Conservation (phyloP, 441 rosid genomes). For the Flueggea neowawraea region DNA sequence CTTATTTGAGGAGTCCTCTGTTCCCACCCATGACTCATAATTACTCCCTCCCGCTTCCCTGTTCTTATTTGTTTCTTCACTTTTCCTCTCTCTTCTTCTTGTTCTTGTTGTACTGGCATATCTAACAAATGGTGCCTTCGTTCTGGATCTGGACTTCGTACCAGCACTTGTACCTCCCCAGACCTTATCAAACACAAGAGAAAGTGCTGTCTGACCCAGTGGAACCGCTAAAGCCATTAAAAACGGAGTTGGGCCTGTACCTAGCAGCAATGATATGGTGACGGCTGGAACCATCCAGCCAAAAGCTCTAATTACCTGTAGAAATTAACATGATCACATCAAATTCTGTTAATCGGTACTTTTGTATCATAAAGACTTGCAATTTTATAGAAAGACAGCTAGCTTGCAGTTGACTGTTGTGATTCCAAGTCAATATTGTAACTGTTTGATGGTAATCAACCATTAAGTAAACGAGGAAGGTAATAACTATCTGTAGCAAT, state of each 20-base stretch:
- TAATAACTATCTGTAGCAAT: too few species aligned
- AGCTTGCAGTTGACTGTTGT: not conserved
- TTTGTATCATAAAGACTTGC: not conserved
- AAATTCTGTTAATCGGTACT: not conserved
- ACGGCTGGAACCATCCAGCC: conserved; percentile 91
- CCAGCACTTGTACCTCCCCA: conserved; percentile 52
- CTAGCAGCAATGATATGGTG: conserved; percentile 57
- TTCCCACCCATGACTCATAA: conserved; percentile 64
- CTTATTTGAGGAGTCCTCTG: conserved; percentile 24
- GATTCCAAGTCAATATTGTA: too few species aligned
- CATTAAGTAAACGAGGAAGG: too few species aligned
- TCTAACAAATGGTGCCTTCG: conserved; percentile 36
- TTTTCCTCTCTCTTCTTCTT: conserved; percentile 18
- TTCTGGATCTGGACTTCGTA: conserved; percentile 31
- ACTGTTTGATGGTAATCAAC: too few species aligned
- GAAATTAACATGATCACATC: not conserved
- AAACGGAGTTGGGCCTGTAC: conserved; percentile 73
- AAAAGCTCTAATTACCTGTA: conserved; percentile 59
- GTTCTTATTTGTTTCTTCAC: conserved; percentile 22
- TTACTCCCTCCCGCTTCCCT: conserved; percentile 25
- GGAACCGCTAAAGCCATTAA: conserved; percentile 92
- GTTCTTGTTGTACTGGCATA: conserved; percentile 22
- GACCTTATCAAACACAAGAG: conserved; percentile 55
- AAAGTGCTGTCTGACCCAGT: conserved; percentile 56
- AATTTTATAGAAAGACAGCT: not conserved